Percentiles rank a stretch among this genome's conserved stretches.
These are phyloP conservation scores for Cerrena zonata DNA, from an alignment of 1,284 basidiomycete species.

Conservation along the genomic window DNA sequence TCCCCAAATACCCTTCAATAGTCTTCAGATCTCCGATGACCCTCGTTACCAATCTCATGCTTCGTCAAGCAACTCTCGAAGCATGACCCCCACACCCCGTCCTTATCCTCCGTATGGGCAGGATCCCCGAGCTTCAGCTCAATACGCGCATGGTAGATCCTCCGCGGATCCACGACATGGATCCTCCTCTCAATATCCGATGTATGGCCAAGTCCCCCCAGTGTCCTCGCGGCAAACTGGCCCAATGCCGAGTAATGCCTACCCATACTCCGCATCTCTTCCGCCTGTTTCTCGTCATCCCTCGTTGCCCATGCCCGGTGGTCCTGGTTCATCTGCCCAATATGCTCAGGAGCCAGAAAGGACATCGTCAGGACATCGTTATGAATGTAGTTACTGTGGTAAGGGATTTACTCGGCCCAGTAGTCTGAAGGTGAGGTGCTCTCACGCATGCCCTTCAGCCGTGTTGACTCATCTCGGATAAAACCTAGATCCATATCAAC, in stretches of 20 bases:
- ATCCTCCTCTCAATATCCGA: slow-evolving; percentile 12
- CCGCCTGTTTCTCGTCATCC: slow-evolving; percentile 16
- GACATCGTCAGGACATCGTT: slow-evolving; percentile 40
- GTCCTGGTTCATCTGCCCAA: slow-evolving; percentile 16
- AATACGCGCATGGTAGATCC: slow-evolving; percentile 15
- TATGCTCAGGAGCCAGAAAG: slow-evolving; percentile 21
- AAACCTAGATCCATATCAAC: slow-evolving; percentile 69
- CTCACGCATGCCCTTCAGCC: slow-evolving; percentile 5
- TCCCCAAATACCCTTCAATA: slow-evolving; percentile 20
- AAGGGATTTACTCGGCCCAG: slow-evolving; percentile 79
- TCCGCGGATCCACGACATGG: slow-evolving; percentile 15
- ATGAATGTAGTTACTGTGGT: slow-evolving; percentile 72
- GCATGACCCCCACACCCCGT: background rate
- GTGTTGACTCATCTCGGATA: slow-evolving; percentile 2
- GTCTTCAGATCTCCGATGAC: slow-evolving; percentile 20
- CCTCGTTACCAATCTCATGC: slow-evolving; percentile 15
- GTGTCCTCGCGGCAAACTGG: slow-evolving; percentile 12
- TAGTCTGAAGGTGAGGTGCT: slow-evolving; percentile 59
- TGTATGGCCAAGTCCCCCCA: slow-evolving; percentile 12
- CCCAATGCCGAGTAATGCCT: slow-evolving; percentile 18
- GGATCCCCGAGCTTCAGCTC: slow-evolving; percentile 5
- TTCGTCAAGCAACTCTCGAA: slow-evolving; percentile 1
- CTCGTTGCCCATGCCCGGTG: slow-evolving; percentile 12
- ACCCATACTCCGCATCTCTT: slow-evolving; percentile 26
- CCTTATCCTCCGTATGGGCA: slow-evolving; percentile 19